phyloP scores from a whole-genome alignment of 208 protist genomes.

The Trypanosoma mega region DNA sequence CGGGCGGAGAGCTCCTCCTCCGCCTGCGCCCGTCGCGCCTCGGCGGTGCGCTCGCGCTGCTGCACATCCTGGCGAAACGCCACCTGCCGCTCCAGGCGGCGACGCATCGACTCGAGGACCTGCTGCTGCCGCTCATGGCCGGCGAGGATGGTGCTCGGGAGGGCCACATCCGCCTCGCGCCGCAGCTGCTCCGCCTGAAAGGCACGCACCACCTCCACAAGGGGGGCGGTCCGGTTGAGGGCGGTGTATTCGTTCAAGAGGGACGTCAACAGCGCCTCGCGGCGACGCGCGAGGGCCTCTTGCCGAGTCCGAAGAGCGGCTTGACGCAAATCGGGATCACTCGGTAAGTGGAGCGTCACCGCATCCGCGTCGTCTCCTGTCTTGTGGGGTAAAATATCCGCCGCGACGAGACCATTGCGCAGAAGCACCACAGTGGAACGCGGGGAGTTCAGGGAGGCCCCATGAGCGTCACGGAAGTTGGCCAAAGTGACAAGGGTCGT shows the following conservation, averaged over 20 bases:
- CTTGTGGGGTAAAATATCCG: constrained; percentile 37
- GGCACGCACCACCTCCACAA: constrained; percentile 46
- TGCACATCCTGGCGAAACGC: constrained; percentile 45
- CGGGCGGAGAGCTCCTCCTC: constrained; percentile 44
- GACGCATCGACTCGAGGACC: constrained; percentile 50
- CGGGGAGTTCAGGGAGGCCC: constrained; percentile 66
- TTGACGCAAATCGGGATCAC: constrained; percentile 31
- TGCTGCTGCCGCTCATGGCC: constrained; percentile 51
- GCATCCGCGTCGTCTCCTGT: constrained; percentile 14
- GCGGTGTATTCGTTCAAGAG: constrained; percentile 55
- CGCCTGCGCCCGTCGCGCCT: constrained; percentile 45
- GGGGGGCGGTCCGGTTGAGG: constrained; percentile 40
- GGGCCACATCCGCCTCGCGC: background rate
- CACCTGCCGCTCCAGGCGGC: constrained; percentile 52
- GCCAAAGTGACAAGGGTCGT: constrained; percentile 32
- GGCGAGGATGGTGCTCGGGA: constrained; percentile 50
- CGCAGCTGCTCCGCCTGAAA: constrained; percentile 23
- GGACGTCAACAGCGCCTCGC: constrained; percentile 24
- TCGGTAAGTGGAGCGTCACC: constrained; percentile 27
- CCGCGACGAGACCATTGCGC: constrained; percentile 56
- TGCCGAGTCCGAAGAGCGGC: constrained; percentile 42
- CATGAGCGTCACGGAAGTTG: constrained; percentile 18
- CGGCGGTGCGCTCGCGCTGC: constrained; percentile 32
- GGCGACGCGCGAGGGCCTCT: constrained; percentile 28
- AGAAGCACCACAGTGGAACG: constrained; percentile 77